phyloP scores from a whole-genome alignment of 2,329 filamentous ascomycete species.

The Colletotrichum sp. region DNA sequence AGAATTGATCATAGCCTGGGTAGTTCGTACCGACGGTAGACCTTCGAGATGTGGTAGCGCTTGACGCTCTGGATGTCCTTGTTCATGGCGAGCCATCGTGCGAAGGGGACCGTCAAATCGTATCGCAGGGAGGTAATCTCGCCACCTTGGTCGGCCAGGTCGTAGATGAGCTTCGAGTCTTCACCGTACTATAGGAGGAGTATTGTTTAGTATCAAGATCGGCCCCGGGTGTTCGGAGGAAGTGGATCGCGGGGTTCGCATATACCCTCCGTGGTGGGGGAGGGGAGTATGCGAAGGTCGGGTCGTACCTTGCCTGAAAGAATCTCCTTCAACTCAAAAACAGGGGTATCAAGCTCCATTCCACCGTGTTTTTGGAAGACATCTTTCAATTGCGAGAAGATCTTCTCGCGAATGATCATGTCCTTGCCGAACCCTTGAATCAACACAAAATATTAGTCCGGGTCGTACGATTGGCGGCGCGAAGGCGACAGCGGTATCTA shows the following conservation, averaged over 20 bases:
- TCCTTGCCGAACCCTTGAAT: slow-evolving; percentile 70
- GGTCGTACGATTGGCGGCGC: slow-evolving; percentile 11
- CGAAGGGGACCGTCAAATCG: slow-evolving; percentile 88
- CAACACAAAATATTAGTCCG: slow-evolving; percentile 8
- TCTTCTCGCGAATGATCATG: slow-evolving; percentile 81
- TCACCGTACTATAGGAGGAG: slow-evolving; percentile 58
- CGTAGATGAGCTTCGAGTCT: slow-evolving; percentile 74
- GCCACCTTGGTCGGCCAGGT: slow-evolving; percentile 81
- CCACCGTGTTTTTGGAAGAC: slow-evolving; percentile 87
- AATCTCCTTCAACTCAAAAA: slow-evolving; percentile 88
- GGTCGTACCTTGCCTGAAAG: slow-evolving; percentile 70
- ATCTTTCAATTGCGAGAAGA: slow-evolving; percentile 76
- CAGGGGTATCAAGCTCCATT: slow-evolving; percentile 79
- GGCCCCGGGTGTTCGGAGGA: neutral
- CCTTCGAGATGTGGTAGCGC: slow-evolving; percentile 94
- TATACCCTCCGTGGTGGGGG: neutral
- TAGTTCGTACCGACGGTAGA: slow-evolving; percentile 48
- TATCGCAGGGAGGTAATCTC: slow-evolving; percentile 81
- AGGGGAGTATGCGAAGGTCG: neutral
- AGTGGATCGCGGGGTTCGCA: slow-evolving; percentile 13
- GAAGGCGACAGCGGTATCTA: slow-evolving; percentile 16
- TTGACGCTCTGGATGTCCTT: slow-evolving; percentile 82
- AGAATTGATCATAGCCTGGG: neutral
- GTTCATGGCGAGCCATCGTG: slow-evolving; percentile 93
- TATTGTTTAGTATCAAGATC: neutral